Base-by-base conservation (phyloP, 192 early-diverging fungal species). In the Backusella liffmaniae region DNA sequence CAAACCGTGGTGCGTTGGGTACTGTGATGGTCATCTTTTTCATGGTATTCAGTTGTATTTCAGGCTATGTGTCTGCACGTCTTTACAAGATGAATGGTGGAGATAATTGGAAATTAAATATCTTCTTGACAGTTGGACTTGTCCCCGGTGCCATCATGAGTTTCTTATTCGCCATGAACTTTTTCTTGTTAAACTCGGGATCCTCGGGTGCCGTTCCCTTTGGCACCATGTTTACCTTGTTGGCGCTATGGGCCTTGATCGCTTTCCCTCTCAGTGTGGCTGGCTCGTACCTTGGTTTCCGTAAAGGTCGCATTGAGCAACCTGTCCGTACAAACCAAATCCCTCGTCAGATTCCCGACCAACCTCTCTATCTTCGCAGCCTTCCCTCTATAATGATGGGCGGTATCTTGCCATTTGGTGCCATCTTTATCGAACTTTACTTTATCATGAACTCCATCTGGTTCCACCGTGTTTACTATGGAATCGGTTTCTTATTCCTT, bases 81-180 rank as follows among this genome's bases (percentile, higher is more conserved):
- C 74, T 93, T 66, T 99, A 98, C 84, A 97, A 98, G 81, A 95
- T 96, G 91, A 94, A 94, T 83, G 94, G 93, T n/a, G 98, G 98
- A 18, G 92, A 93, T 46, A 86, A 90, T n/a, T 95, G 95, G 91
- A 94, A 92, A 77, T 82, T 85, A 46, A 98, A 96, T 70, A 90
- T 98, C 18, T 74, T 94, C 18, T 82, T 95, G 29, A 94, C 94
- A 0, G 92, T 93, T 7, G 84, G 94, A 35, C 87, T 98, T 76
- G 89, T 99, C 53, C 98, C 88, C 12, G 85, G 88, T 41, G 62
- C 88, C 42, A 89, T 93, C 71, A 91, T 91, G 74, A 69, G 85
- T 18, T 74, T 90, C 6, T 86, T 92, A 39, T 79, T 95, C 69
- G 70, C 86, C 7, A 85, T 99, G 79, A 99, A 99, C 85, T 91